Evolutionary conservation across 495 filamentous ascomycete genomes (phyloP).

Genomic region (Rhizodiscina lignyota): DNA sequence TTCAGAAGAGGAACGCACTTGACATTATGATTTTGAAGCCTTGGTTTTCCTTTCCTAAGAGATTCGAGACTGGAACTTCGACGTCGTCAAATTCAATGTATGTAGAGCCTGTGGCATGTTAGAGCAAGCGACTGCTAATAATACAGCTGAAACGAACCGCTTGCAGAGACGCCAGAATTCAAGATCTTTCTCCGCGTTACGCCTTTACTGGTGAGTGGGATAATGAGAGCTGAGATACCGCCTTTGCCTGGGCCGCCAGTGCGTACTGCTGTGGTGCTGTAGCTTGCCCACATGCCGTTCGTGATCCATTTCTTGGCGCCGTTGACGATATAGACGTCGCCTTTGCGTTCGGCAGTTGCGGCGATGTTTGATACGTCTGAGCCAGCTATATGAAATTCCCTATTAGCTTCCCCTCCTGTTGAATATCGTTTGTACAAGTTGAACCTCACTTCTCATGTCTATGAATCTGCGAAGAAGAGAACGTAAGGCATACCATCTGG

Average conservation of each 20-base stretch:
- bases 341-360: slow-evolving; percentile 45
- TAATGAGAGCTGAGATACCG: slow-evolving; percentile 49
- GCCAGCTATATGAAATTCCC: too few species aligned
- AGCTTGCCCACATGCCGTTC: slow-evolving; percentile 61
- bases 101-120: slow-evolving; percentile 45
- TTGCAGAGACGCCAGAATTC: slow-evolving; percentile 31
- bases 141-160: too few species aligned
- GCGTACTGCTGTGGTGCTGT: slow-evolving; percentile 57
- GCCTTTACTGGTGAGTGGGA: slow-evolving; percentile 47
- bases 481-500: too few species aligned
- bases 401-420: too few species aligned
- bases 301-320: slow-evolving; percentile 38
- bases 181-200: slow-evolving; percentile 47
- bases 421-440: too few species aligned
- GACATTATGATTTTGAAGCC: slow-evolving; percentile 24
- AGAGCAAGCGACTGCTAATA: too few species aligned
- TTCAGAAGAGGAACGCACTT: too few species aligned
- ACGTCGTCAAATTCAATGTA: slow-evolving; percentile 22
- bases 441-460: too few species aligned
- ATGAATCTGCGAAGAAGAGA: too few species aligned
- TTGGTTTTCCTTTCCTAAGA: slow-evolving; percentile 21
- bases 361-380: slow-evolving; percentile 55
- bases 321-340: slow-evolving; percentile 45
- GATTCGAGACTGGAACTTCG: slow-evolving; percentile 19
- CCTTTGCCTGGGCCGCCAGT: slow-evolving; percentile 45